phyloP scores from a whole-genome alignment of 345 rosid genomes.

The Moricandia moricandioides region DNA sequence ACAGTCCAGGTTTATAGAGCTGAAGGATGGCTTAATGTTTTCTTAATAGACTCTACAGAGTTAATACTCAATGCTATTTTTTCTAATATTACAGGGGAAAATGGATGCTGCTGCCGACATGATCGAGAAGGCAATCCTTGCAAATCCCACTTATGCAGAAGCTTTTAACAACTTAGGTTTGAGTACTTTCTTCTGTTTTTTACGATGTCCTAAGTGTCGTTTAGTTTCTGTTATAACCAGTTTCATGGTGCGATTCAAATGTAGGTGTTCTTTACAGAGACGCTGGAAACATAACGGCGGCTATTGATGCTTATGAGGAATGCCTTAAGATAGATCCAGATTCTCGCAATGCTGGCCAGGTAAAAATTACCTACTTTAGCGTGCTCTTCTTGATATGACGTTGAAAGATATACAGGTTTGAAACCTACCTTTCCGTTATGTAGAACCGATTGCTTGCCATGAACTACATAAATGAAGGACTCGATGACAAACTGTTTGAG shows the following conservation, averaged over 20 bases:
- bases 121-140: slow-evolving; percentile 96
- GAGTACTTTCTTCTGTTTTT: slow-evolving; percentile 20
- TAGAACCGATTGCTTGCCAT: slow-evolving; percentile 99
- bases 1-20: slow-evolving; percentile 84
- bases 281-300: slow-evolving; percentile 88
- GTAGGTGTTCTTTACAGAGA: slow-evolving; percentile 95
- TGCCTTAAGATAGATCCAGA: slow-evolving; percentile 99
- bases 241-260: slow-evolving; percentile 26
- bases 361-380: neutral
- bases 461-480: slow-evolving; percentile 93
- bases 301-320: slow-evolving; percentile 86
- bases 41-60: slow-evolving; percentile 1
- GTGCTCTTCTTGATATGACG: slow-evolving; percentile 4
- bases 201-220: neutral
- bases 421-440: slow-evolving; percentile 28
- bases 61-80: neutral
- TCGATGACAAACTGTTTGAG: too few species aligned
- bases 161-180: slow-evolving; percentile 97
- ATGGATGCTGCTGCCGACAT: slow-evolving; percentile 98
- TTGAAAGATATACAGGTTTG: neutral
- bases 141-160: slow-evolving; percentile 96
- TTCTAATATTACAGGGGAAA: slow-evolving; percentile 72
- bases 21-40: neutral
- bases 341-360: slow-evolving; percentile 99
- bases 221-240: slow-evolving; percentile 17